A percentile compares a stretch with the other conserved stretches of the same genome.
Conservation (phyloP, 2,329 filamentous ascomycete species). For the Cladophialophora immunda region DNA sequence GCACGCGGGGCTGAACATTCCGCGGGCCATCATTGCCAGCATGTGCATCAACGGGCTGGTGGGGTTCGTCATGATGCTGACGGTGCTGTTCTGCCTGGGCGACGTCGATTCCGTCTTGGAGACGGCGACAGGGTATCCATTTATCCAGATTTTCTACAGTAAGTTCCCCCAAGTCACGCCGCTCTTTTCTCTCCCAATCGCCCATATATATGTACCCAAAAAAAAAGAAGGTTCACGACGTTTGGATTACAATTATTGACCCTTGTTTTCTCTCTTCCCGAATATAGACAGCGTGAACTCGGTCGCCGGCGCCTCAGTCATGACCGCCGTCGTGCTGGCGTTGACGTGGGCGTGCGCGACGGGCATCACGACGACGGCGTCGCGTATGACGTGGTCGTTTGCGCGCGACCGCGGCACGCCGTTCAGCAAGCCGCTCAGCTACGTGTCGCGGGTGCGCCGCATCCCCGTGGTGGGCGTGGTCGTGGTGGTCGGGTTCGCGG, state of each 20-base stretch:
- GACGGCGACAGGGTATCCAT: slow-evolving; percentile 45
- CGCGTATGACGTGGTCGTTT: slow-evolving; percentile 42
- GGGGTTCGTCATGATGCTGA: slow-evolving; percentile 49
- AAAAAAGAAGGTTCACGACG: no score
- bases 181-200: not conserved
- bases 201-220: not conserved
- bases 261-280: not conserved
- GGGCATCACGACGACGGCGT: slow-evolving; percentile 41
- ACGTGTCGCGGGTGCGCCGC: slow-evolving; percentile 38
- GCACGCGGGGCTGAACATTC: slow-evolving; percentile 43
- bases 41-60: slow-evolving; percentile 46
- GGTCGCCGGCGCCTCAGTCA: slow-evolving; percentile 41
- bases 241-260: not conserved
- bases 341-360: slow-evolving; percentile 42
- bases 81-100: slow-evolving; percentile 47
- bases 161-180: slow-evolving; percentile 18
- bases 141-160: slow-evolving; percentile 45
- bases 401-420: slow-evolving; percentile 40
- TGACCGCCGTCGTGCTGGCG: slow-evolving; percentile 41
- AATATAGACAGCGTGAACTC: slow-evolving; percentile 38
- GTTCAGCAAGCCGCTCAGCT: slow-evolving; percentile 41
- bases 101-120: slow-evolving; percentile 45
- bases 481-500: slow-evolving; percentile 33
- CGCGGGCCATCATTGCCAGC: slow-evolving; percentile 42
- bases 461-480: slow-evolving; percentile 37